A percentile compares a stretch with the other conserved stretches of the same genome.
These are phyloP conservation scores for Beauveria medogensis DNA, from an alignment of 2,329 filamentous ascomycete species.

Conservation along the genomic window DNA sequence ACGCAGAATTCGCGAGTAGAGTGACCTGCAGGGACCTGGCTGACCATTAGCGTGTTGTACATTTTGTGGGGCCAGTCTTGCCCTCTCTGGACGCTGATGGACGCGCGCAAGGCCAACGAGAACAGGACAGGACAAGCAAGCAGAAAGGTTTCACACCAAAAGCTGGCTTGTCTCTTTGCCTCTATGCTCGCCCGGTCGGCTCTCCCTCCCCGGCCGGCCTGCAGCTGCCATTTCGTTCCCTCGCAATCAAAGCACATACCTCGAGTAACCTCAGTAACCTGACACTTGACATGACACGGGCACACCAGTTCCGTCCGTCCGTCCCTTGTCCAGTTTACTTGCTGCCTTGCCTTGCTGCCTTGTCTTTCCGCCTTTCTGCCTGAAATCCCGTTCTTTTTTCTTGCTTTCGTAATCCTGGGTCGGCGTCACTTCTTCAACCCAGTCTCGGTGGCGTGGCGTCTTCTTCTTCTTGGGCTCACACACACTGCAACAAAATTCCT, in stretches of 20 bases:
- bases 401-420: conserved; percentile 8
- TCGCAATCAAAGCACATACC: conserved; percentile 2
- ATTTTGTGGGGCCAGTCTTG: background rate
- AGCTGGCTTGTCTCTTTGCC: too few species aligned
- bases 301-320: too few species aligned
- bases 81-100: background rate
- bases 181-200: too few species aligned
- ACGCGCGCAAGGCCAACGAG: background rate
- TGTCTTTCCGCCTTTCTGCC: conserved; percentile 5
- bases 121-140: background rate
- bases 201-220: background rate
- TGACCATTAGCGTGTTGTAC: conserved; percentile 13
- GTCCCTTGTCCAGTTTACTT: background rate
- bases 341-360: background rate
- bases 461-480: background rate
- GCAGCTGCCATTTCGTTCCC: too few species aligned
- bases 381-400: background rate
- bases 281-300: background rate
- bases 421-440: background rate
- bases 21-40: conserved; percentile 4
- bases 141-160: too few species aligned
- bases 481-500: background rate
- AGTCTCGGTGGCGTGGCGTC: background rate
- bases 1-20: background rate
- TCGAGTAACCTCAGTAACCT: background rate